Base-by-base conservation (phyloP, 2,329 filamentous ascomycete species). In the Pleomassaria siparia region DNA sequence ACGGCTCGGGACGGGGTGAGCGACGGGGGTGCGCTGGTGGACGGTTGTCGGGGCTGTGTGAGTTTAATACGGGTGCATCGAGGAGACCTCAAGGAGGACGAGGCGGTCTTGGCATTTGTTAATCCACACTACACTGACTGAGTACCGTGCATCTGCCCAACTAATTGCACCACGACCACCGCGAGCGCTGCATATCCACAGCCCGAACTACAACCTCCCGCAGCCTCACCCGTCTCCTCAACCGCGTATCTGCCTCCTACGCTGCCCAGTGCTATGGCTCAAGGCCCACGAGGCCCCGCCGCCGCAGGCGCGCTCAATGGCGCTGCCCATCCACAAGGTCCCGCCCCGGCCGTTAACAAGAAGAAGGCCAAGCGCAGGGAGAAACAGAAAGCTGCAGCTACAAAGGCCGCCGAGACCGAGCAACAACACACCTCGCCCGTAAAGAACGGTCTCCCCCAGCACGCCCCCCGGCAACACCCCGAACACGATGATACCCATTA, bases 321-420 rank as follows among this genome's bases (percentile, higher is more conserved):
- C 59, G 67, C 53, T 42, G 58, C 67, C 36, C 59, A 63, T 35
- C 50, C 71, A 15, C 59, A 56, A 47, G 62, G 54, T 49, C 62
- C 76, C 36, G 76, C 76, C 36, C n/a, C n/a, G n/a, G 65, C 78
- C 8, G 86, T 91, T 43, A 96, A 96, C 74, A 85, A 89, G 67
- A 96, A 96, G 79, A 97, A 96, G 78, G 88, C 94, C 72, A 96
- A 96, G 79, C 84, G 91, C 59, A 83, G 91, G 57, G 87, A 89
- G 66, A 96, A 96, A 71, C 79, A 83, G 73, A 87, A 87, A 26
- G 87, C 89, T 25, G 88, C 87, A 26, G 87, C 89, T 25, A 86
- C 86, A 51, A 67, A 71, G 53, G 68, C 70, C 18, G 71, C 72
- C 52, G 70, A 72, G 47, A 58, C 65, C 11, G 62, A 64, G 43